Evolutionary conservation across 1,284 basidiomycete species (phyloP).

Genomic region (Anthracocystis walkeri): DNA sequence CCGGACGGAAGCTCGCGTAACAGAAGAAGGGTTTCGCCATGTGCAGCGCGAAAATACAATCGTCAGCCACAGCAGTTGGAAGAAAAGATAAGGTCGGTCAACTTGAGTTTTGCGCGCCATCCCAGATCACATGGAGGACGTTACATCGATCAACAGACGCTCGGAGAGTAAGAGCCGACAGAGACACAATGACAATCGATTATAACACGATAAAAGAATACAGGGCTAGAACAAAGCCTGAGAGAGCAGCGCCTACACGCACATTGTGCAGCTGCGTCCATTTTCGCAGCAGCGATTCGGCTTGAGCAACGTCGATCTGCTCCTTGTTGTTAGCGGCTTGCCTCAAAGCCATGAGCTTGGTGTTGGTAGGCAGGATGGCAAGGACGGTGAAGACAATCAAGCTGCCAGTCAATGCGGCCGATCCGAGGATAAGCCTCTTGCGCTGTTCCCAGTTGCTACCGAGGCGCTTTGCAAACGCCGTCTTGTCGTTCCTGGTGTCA

Average conservation of each 20-base stretch:
- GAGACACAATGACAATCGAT: background rate
- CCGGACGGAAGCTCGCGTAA: constrained; percentile 2
- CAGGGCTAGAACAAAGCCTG: constrained; percentile 25
- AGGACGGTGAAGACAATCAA: constrained; percentile 26
- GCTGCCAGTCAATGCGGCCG: constrained; percentile 25
- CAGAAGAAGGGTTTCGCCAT: no score
- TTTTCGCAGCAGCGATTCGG: constrained; percentile 17
- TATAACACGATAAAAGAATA: constrained; percentile 28
- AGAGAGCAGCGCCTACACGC: constrained; percentile 23
- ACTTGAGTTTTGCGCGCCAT: background rate
- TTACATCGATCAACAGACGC: background rate
- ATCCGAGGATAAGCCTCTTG: constrained; percentile 23
- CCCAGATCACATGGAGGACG: background rate
- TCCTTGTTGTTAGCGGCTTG: constrained; percentile 31
- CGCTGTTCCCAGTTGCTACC: constrained; percentile 20
- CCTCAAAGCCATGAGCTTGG: constrained; percentile 29
- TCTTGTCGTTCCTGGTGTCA: constrained; percentile 12
- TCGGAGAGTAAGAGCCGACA: no score
- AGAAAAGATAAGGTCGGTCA: constrained; percentile 8
- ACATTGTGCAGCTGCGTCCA: constrained; percentile 47
- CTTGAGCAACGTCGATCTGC: constrained; percentile 16
- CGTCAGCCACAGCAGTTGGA: background rate
- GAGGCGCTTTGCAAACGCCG: constrained; percentile 11
- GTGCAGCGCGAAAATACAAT: no score
- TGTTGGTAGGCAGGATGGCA: constrained; percentile 32